phyloP scores from a whole-genome alignment of 2,329 filamentous ascomycete species.

The Penicillium sp. region DNA sequence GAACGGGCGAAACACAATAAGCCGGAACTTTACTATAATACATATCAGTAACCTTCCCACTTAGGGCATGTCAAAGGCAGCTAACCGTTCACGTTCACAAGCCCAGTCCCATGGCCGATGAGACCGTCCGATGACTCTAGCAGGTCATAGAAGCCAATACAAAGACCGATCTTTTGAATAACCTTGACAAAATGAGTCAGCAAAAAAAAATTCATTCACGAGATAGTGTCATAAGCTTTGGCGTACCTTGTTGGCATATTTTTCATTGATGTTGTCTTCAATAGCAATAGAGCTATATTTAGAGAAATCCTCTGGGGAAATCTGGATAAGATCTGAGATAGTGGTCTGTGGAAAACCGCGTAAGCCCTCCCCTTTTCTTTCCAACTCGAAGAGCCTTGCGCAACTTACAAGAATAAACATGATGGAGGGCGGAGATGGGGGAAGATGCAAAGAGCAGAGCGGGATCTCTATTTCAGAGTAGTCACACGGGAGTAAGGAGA shows the following conservation, averaged over 20 bases:
- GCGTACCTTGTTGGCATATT: slow-evolving; percentile 87
- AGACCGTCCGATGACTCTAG: slow-evolving; percentile 88
- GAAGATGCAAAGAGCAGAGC: slow-evolving; percentile 1
- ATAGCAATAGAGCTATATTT: slow-evolving; percentile 81
- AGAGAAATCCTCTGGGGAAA: slow-evolving; percentile 84
- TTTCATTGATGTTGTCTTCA: slow-evolving; percentile 95
- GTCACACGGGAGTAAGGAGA: slow-evolving; percentile 15
- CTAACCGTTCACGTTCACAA: slow-evolving; percentile 91
- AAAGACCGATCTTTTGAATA: slow-evolving; percentile 92
- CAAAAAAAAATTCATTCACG: neutral
- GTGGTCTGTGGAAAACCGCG: slow-evolving; percentile 68
- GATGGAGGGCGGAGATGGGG: slow-evolving; percentile 14
- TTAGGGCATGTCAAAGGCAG: neutral
- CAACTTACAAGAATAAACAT: slow-evolving; percentile 58
- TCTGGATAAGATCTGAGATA: slow-evolving; percentile 91
- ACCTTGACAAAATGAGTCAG: slow-evolving; percentile 55
- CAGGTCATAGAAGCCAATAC: slow-evolving; percentile 90
- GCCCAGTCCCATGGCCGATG: slow-evolving; percentile 88
- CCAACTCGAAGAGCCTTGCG: neutral
- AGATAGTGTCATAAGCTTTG: neutral
- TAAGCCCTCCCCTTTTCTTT: slow-evolving; percentile 13
- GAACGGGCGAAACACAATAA: slow-evolving; percentile 94
- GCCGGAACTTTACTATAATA: slow-evolving; percentile 79
- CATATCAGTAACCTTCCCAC: neutral
- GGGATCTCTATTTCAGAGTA: slow-evolving; percentile 19